These are phyloP conservation scores for Paxillus rubicundulus DNA, from an alignment of 768 basidiomycete genomes.

Conservation along the genomic window DNA sequence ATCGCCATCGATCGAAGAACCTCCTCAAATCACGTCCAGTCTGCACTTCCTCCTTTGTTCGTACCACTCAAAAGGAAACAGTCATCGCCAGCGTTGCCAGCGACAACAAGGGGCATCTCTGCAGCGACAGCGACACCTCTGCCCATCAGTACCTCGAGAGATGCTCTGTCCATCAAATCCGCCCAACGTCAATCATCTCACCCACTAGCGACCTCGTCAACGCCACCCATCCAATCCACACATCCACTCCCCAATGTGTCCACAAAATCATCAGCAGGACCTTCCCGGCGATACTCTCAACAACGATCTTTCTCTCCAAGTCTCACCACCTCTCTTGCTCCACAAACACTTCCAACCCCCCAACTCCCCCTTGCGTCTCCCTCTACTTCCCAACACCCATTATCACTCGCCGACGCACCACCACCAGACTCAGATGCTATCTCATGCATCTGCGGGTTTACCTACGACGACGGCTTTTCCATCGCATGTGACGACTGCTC, in stretches of 20 bases:
- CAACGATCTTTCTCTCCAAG: slow-evolving; percentile 21
- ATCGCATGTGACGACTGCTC: slow-evolving; percentile 83
- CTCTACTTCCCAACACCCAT: slow-evolving; percentile 21
- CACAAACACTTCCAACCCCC: slow-evolving; percentile 13
- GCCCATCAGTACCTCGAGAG: slow-evolving; percentile 1
- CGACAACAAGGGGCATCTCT: neutral
- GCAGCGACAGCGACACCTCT: slow-evolving; percentile 8
- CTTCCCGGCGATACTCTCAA: slow-evolving; percentile 11
- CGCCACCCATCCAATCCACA: slow-evolving; percentile 11
- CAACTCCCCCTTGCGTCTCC: slow-evolving; percentile 18
- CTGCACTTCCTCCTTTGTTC: slow-evolving; percentile 24
- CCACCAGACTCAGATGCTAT: slow-evolving; percentile 47
- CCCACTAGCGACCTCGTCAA: slow-evolving; percentile 17
- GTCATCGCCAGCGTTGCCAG: slow-evolving; percentile 19
- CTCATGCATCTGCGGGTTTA: slow-evolving; percentile 71
- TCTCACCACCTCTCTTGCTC: slow-evolving; percentile 7
- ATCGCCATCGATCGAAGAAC: slow-evolving; percentile 25
- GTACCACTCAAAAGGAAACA: slow-evolving; percentile 45
- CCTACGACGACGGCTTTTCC: slow-evolving; percentile 78
- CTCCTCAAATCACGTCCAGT: slow-evolving; percentile 19
- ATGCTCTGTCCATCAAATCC: slow-evolving; percentile 11
- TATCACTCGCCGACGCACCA: slow-evolving; percentile 13
- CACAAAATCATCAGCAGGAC: slow-evolving; percentile 15
- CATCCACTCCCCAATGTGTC: slow-evolving; percentile 7
- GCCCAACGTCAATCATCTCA: slow-evolving; percentile 11